These are phyloP conservation scores for Saccharomyces uvarum DNA, from an alignment of 1,139 yeast genomes.

Conservation along the genomic window DNA sequence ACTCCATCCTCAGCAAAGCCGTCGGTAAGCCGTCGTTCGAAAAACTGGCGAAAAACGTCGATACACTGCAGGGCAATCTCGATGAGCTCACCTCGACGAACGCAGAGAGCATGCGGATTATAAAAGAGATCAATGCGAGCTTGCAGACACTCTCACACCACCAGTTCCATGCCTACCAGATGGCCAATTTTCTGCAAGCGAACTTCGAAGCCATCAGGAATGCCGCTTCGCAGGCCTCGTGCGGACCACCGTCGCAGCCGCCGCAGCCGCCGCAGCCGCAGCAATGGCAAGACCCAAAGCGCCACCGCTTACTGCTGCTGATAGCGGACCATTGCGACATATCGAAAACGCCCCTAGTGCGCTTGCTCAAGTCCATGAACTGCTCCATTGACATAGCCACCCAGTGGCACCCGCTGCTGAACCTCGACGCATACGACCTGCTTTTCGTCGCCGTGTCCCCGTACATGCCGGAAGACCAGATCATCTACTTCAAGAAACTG, in stretches of 20 bases:
- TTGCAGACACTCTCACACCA: neutral
- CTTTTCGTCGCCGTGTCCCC: neutral
- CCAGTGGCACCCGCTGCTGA: neutral
- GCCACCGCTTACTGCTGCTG: neutral
- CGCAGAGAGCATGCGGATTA: neutral
- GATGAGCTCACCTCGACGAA: neutral
- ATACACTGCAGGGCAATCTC: neutral
- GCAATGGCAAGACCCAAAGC: neutral
- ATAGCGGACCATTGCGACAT: neutral
- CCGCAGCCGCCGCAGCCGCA: neutral
- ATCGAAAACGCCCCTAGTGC: neutral
- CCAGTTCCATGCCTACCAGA: neutral
- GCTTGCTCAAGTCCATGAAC: neutral
- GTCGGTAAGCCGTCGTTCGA: neutral
- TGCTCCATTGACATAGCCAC: neutral
- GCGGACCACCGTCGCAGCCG: neutral
- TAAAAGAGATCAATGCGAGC: neutral
- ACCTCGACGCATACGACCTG: neutral
- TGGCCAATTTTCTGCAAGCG: neutral
- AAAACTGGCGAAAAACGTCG: neutral
- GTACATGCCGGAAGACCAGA: neutral
- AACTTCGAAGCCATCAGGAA: neutral
- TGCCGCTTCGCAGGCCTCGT: neutral
- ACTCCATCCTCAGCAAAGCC: neutral
- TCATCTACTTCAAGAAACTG: neutral